Conservation (phyloP, 371 early-diverging fungal genomes). For the Saksenaea oblongispora region DNA sequence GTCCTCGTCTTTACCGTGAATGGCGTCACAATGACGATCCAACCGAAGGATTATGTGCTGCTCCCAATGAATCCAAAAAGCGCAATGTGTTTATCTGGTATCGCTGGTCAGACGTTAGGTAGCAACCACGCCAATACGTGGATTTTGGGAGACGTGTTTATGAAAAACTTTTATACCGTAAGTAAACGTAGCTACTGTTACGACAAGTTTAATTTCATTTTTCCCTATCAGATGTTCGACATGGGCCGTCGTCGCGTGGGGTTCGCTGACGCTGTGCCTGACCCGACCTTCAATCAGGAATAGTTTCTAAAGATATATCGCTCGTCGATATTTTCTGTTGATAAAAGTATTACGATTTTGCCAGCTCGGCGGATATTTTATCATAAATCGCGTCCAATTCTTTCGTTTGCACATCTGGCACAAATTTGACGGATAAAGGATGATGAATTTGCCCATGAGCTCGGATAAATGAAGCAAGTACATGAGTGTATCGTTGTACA, state of each 20-base stretch:
- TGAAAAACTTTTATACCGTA: slow-evolving; percentile 77
- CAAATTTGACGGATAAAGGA: slow-evolving; percentile 39
- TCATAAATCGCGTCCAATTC: slow-evolving; percentile 35
- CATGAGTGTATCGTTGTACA: slow-evolving; percentile 21
- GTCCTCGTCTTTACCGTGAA: slow-evolving; percentile 49
- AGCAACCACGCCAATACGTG: slow-evolving; percentile 44
- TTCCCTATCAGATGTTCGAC: slow-evolving; percentile 51
- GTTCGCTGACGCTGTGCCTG: slow-evolving; percentile 50
- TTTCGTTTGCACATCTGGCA: slow-evolving; percentile 31
- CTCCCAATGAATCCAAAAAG: slow-evolving; percentile 39
- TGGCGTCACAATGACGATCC: slow-evolving; percentile 50
- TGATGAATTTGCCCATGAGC: slow-evolving; percentile 26
- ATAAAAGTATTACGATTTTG: neutral
- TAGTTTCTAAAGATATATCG: neutral
- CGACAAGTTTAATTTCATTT: neutral
- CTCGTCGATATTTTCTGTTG: neutral
- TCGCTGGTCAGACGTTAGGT: slow-evolving; percentile 47
- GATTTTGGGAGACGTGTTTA: slow-evolving; percentile 82
- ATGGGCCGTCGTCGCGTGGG: slow-evolving; percentile 71
- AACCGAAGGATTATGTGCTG: slow-evolving; percentile 62
- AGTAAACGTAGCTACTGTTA: slow-evolving; percentile 1
- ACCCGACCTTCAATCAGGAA: neutral
- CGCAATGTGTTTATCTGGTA: slow-evolving; percentile 67
- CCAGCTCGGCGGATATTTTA: slow-evolving; percentile 21
- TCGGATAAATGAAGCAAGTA: slow-evolving; percentile 25